A percentile compares a stretch with the other conserved stretches of the same genome.
Evolutionary conservation across 106 monocot genomes (phyloP).

Genomic region (Platanthera guangdongensis): DNA sequence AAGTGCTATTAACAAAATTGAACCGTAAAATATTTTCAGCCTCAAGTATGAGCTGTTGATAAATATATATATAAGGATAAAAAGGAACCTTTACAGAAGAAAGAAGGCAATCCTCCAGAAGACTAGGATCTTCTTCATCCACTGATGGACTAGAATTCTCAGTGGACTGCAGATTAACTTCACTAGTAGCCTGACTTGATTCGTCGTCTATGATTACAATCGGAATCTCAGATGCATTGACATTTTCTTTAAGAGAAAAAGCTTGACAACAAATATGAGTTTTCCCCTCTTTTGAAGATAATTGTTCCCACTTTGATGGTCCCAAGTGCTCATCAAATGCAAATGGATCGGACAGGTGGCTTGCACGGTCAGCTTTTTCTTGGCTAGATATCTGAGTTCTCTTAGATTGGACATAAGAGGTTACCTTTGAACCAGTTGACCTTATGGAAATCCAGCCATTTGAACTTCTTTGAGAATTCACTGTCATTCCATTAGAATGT

Average conservation of each 20-base stretch:
- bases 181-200: slow-evolving; percentile 29
- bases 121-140: slow-evolving; percentile 38
- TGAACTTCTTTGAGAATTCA: slow-evolving; percentile 27
- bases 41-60: background rate
- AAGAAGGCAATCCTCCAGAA: slow-evolving; percentile 86
- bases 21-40: background rate
- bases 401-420: slow-evolving; percentile 21
- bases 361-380: slow-evolving; percentile 7
- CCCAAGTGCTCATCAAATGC: slow-evolving; percentile 69
- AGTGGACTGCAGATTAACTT: slow-evolving; percentile 18
- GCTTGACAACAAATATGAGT: slow-evolving; percentile 13
- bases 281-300: slow-evolving; percentile 39
- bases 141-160: slow-evolving; percentile 14
- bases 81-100: slow-evolving; percentile 84
- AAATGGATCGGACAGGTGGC: slow-evolving; percentile 53
- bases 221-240: slow-evolving; percentile 19
- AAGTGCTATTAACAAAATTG: background rate
- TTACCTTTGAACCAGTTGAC: slow-evolving; percentile 24
- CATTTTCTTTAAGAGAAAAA: slow-evolving; percentile 17
- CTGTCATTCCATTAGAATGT: slow-evolving; percentile 25
- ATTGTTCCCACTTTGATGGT: slow-evolving; percentile 73
- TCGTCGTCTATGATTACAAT: slow-evolving; percentile 13
- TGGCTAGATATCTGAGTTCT: slow-evolving; percentile 36
- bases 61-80: background rate
- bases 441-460: slow-evolving; percentile 62